A percentile compares a stretch with the other conserved stretches of the same genome.
Conservation (phyloP, 176 grass and related monocot species). For the Eragrostis nindensis region DNA sequence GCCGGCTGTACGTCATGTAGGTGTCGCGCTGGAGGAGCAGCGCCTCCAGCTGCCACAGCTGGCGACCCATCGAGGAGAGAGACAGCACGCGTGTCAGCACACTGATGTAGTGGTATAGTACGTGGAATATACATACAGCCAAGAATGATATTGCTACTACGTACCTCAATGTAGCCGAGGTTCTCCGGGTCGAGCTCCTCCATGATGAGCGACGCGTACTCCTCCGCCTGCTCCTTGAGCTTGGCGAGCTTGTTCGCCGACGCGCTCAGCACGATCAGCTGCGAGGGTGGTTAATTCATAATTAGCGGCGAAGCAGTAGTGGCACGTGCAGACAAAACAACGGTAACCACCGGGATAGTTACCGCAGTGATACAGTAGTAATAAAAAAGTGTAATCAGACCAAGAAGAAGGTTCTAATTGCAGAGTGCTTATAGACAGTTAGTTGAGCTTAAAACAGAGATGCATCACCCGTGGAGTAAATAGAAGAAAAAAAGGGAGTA, state of each 20-base stretch:
- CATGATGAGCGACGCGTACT: constrained; percentile 97
- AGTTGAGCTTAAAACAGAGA: constrained; percentile 6
- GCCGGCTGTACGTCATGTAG: constrained; percentile 98
- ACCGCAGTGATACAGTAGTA: background rate
- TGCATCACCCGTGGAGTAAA: background rate
- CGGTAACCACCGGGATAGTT: constrained; percentile 1
- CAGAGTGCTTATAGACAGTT: constrained; percentile 17
- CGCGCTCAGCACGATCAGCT: constrained; percentile 94
- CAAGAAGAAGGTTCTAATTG: constrained; percentile 48
- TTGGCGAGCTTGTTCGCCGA: constrained; percentile 97
- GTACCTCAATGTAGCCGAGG: constrained; percentile 97
- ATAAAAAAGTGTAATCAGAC: background rate
- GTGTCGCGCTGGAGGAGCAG: constrained; percentile 92
- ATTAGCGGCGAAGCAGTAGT: background rate
- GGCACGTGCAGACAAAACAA: constrained; percentile 22
- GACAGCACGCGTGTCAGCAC: constrained; percentile 1
- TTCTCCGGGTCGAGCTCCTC: constrained; percentile 99
- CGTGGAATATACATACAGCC: background rate
- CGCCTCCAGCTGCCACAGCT: constrained; percentile 96
- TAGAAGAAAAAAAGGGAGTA: background rate
- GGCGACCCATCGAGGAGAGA: background rate
- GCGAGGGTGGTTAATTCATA: constrained; percentile 32
- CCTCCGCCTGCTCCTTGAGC: constrained; percentile 96
- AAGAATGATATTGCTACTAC: background rate
- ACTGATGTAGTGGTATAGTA: background rate